phyloP scores from a whole-genome alignment of 1,284 basidiomycete species.

The Spongispora temasekensis region DNA sequence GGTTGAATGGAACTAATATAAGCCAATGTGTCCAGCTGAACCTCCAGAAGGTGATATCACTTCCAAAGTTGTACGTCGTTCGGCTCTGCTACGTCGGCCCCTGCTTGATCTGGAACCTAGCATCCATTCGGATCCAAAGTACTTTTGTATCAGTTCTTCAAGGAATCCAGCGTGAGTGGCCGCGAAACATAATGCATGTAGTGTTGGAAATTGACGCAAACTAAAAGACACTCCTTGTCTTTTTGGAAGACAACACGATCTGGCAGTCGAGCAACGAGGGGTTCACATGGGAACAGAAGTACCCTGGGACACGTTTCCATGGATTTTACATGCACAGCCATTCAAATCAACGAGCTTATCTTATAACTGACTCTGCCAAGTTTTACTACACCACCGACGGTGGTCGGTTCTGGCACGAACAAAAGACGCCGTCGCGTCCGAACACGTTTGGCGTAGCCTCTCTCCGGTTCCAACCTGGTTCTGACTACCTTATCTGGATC shows the following conservation, averaged over 20 bases:
- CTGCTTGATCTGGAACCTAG: slow-evolving; percentile 37
- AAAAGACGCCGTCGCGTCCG: slow-evolving; percentile 65
- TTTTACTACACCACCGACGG: slow-evolving; percentile 86
- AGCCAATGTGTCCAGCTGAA: slow-evolving; percentile 49
- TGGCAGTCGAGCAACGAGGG: slow-evolving; percentile 98
- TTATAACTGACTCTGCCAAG: slow-evolving; percentile 70
- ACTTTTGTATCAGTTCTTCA: slow-evolving; percentile 85
- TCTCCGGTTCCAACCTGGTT: slow-evolving; percentile 86
- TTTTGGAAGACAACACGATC: slow-evolving; percentile 74
- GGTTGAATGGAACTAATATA: slow-evolving; percentile 3
- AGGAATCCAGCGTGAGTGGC: slow-evolving; percentile 59
- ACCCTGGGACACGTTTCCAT: slow-evolving; percentile 67
- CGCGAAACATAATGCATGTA: not conserved
- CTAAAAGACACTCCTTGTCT: slow-evolving; percentile 78
- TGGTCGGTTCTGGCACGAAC: slow-evolving; percentile 72
- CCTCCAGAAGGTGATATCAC: slow-evolving; percentile 73
- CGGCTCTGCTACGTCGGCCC: not conserved
- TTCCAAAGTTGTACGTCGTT: slow-evolving; percentile 56
- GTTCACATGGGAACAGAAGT: slow-evolving; percentile 81
- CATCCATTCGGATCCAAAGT: slow-evolving; percentile 75
- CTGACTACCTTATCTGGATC: slow-evolving; percentile 90
- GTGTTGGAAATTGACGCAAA: slow-evolving; percentile 9
- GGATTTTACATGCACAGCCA: slow-evolving; percentile 87
- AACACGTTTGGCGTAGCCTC: slow-evolving; percentile 80
- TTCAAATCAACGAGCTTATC: slow-evolving; percentile 81